Percentiles rank a stretch among this genome's conserved stretches.
Conservation (phyloP, 2,329 filamentous ascomycete species). For the Pyricularia pennisetigena region DNA sequence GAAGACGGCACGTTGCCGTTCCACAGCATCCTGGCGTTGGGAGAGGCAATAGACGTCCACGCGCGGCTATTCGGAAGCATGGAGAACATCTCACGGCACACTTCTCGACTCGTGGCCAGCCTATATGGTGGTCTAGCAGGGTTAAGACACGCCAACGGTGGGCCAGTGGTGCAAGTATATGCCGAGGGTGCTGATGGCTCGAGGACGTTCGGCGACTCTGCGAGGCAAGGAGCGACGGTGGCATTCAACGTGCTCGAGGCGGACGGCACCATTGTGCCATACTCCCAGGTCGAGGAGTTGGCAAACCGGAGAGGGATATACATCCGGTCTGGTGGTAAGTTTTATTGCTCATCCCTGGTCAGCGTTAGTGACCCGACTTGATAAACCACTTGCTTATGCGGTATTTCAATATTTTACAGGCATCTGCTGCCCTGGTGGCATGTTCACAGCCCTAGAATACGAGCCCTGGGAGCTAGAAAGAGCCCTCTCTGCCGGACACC, state of each 20-base stretch:
- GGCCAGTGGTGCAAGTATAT: conserved; percentile 42
- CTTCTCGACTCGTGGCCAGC: conserved; percentile 37
- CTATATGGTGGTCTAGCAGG: conserved; percentile 35
- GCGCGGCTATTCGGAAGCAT: conserved; percentile 46
- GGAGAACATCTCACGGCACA: conserved; percentile 47
- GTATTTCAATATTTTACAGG: conserved; percentile 17
- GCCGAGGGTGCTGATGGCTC: conserved; percentile 24
- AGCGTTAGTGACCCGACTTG: neutral
- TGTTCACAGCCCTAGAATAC: conserved; percentile 37
- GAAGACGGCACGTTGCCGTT: conserved; percentile 61
- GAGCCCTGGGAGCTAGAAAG: conserved; percentile 43
- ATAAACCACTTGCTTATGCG: neutral
- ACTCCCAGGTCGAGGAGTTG: conserved; percentile 46
- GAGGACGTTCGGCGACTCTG: conserved; percentile 37
- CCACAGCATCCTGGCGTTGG: conserved; percentile 53
- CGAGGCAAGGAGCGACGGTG: conserved; percentile 49
- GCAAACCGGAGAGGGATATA: conserved; percentile 47
- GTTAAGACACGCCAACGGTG: conserved; percentile 43
- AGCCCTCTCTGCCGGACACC: conserved; percentile 45
- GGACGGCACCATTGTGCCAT: conserved; percentile 43
- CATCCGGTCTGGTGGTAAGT: conserved; percentile 45
- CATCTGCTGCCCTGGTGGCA: conserved; percentile 36
- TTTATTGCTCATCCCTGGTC: neutral
- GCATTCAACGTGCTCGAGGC: conserved; percentile 51
- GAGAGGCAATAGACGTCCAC: conserved; percentile 48